These are phyloP conservation scores for Nematodospora anomalae DNA, from an alignment of 1,139 yeast species.

Conservation along the genomic window DNA sequence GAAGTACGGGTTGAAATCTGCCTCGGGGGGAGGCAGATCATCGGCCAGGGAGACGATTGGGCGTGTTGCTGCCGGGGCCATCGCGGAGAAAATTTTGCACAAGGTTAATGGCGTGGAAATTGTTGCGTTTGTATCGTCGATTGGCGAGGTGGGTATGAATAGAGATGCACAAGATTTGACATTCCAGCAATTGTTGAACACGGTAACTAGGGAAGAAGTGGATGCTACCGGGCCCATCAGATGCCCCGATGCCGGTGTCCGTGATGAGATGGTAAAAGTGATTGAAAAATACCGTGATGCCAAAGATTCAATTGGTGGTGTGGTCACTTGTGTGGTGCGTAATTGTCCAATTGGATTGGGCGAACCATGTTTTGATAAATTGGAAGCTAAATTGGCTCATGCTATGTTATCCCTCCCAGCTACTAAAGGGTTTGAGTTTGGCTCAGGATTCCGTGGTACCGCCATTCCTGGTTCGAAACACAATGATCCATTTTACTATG, in stretches of 20 bases:
- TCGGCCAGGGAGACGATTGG: slow-evolving; percentile 98
- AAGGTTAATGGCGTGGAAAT: slow-evolving; percentile 85
- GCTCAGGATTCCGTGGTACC: slow-evolving; percentile 92
- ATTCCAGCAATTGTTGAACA: slow-evolving; percentile 65
- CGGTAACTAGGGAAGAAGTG: slow-evolving; percentile 83
- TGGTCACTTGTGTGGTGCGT: slow-evolving; percentile 94
- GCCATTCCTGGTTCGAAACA: slow-evolving; percentile 89
- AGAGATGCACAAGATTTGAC: slow-evolving; percentile 65
- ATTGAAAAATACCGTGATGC: slow-evolving; percentile 86
- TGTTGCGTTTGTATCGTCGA: slow-evolving; percentile 93
- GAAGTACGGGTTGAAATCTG: slow-evolving; percentile 89
- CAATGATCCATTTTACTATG: slow-evolving; percentile 79
- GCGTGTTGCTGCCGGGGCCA: slow-evolving; percentile 97
- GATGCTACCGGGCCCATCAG: slow-evolving; percentile 89
- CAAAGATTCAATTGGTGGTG: slow-evolving; percentile 95
- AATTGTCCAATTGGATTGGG: slow-evolving; percentile 93
- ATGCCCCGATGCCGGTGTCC: slow-evolving; percentile 78
- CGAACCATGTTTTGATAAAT: slow-evolving; percentile 95
- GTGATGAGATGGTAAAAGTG: slow-evolving; percentile 79
- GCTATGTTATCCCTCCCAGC: slow-evolving; percentile 98
- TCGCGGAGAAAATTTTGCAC: slow-evolving; percentile 85
- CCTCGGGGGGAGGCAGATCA: slow-evolving; percentile 97
- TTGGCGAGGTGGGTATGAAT: slow-evolving; percentile 76
- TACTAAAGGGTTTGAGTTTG: slow-evolving; percentile 95
- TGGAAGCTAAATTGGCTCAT: slow-evolving; percentile 92